Evolutionary conservation across 257 asterid species (phyloP).

Genomic region (Jacaranda mimosifolia): DNA sequence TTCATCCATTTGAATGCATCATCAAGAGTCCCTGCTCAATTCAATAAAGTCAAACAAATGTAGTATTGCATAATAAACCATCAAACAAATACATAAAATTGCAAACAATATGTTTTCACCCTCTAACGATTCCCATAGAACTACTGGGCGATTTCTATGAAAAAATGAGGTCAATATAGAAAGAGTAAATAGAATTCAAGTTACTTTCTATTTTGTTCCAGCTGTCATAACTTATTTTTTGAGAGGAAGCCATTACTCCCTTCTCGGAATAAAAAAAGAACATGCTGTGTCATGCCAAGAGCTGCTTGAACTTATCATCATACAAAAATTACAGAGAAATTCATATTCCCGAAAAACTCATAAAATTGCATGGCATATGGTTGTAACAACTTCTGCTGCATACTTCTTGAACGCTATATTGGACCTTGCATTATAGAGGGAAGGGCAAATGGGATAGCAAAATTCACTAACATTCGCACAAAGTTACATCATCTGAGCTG

Average conservation of each 20-base stretch:
- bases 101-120: neutral
- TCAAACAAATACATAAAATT: neutral
- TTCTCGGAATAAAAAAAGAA: neutral
- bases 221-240: neutral
- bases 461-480: neutral
- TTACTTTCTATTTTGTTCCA: neutral
- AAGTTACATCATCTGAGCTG: neutral
- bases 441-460: neutral
- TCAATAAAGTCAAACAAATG: slow-evolving; percentile 32
- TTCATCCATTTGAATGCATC: slow-evolving; percentile 80
- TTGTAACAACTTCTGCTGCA: neutral
- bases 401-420: neutral
- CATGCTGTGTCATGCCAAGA: neutral
- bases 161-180: neutral
- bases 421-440: neutral
- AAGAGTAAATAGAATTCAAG: neutral
- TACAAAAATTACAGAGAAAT: neutral
- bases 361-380: neutral
- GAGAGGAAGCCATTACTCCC: slow-evolving; percentile 7
- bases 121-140: neutral
- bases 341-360: neutral
- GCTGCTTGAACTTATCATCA: neutral
- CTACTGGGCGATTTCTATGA: neutral
- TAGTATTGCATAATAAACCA: slow-evolving; percentile 11
- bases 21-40: slow-evolving; percentile 69